Conservation (phyloP, 768 basidiomycete species). For the Dentipellis sp. region DNA sequence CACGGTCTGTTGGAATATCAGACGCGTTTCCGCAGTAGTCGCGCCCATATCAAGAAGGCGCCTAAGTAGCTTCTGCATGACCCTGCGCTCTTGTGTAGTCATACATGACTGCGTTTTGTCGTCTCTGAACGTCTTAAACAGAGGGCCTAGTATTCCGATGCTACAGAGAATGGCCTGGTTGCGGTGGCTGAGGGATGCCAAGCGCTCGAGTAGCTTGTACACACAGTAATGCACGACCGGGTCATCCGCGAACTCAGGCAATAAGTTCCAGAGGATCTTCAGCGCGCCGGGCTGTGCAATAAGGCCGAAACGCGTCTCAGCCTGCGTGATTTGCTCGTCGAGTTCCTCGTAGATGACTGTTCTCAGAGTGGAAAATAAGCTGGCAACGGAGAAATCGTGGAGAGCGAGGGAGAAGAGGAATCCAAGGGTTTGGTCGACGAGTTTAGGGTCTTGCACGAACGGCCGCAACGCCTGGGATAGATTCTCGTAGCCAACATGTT, state of each 20-base stretch:
- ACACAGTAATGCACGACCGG: slow-evolving; percentile 39
- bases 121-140: slow-evolving; percentile 39
- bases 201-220: slow-evolving; percentile 53
- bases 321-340: slow-evolving; percentile 33
- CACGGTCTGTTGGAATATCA: slow-evolving; percentile 51
- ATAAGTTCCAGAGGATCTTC: slow-evolving; percentile 45
- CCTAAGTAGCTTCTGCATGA: slow-evolving; percentile 53
- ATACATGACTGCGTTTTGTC: slow-evolving; percentile 16
- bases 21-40: slow-evolving; percentile 51
- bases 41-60: slow-evolving; percentile 72
- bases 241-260: slow-evolving; percentile 27
- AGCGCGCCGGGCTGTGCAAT: slow-evolving; percentile 57
- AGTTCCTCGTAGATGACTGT: slow-evolving; percentile 32
- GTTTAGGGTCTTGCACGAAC: slow-evolving; percentile 37
- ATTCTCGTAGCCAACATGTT: slow-evolving; percentile 54
- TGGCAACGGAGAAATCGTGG: slow-evolving; percentile 49
- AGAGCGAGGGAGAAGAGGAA: slow-evolving; percentile 61
- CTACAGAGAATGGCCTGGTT: slow-evolving; percentile 63
- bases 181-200: slow-evolving; percentile 52
- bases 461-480: slow-evolving; percentile 49
- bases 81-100: slow-evolving; percentile 41
- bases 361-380: slow-evolving; percentile 43
- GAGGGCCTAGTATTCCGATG: slow-evolving; percentile 41
- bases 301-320: slow-evolving; percentile 29
- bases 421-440: slow-evolving; percentile 50